Evolutionary conservation across 345 rosid species (phyloP), one percentile per base, ranked within the genome.

Genomic region (Camelina laxa): DNA sequence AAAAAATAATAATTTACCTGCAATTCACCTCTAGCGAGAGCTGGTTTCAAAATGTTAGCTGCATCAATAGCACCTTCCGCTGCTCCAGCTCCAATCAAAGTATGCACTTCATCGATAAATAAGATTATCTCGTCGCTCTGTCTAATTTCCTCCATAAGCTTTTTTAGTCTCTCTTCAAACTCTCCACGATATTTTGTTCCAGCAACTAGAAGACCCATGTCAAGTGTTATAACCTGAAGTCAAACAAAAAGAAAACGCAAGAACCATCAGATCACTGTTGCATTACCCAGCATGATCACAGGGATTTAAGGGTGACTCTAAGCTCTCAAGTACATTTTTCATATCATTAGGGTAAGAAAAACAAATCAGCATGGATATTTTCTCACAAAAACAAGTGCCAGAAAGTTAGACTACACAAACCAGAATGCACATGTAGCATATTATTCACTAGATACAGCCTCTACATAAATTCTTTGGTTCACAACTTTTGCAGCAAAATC

Each of bases 1-100:
- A 45, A 14, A 73, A 30, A 55, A 33, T n/a, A 47, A 59, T 9
- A 31, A 6, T 75, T 22, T 84, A 95, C 99, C 98, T 95, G 98
- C 81, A 95, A 81, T 87, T 95, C 99, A 81, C 99, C 99, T 84
- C 99, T 88, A 14, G 99, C 99, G 63, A 95, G 99, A 64, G 99
- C 92, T 20, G 99, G 99, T 76, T 95, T 95, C 70, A 95, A 79
- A 56, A 95, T 95, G 82, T 92, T 92, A 58, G 99, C 99, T 73
- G 99, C 99, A 80, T 95, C 99, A 79, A 95, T 95, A 15, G 99
- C 98, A 49, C 99, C 99, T 85, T 95, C 99, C 0, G 97, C 99
- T 47, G 99, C 99, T 77, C 98, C 99, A 16, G 99, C 98, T 22
- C 98, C 99, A 80, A 95, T 92, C 79, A 95, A 67, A 49, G 98